Conservation (phyloP, 345 rosid genomes). For the Aquilaria malaccensis region DNA sequence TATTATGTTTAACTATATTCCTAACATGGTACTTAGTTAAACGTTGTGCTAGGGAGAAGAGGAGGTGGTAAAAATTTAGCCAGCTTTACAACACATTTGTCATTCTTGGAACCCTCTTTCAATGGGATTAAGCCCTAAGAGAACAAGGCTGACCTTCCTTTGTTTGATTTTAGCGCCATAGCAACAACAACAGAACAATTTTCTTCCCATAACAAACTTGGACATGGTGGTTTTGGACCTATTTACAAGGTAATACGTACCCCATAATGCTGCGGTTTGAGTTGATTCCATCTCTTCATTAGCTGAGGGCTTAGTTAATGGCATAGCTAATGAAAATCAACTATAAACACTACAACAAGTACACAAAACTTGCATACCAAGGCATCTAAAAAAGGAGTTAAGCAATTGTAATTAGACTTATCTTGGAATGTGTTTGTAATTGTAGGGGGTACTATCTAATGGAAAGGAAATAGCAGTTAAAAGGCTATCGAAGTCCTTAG, state of each 20-base stretch:
- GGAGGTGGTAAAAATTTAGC: constrained; percentile 7
- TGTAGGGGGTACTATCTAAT: constrained; percentile 24
- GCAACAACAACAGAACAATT: constrained; percentile 41
- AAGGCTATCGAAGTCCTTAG: constrained; percentile 32
- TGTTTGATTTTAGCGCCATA: constrained; percentile 11
- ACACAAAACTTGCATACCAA: too few relatives aligned
- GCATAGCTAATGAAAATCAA: too few relatives aligned
- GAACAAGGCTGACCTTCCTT: constrained; percentile 10
- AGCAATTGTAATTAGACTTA: background rate
- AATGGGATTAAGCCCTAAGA: constrained; percentile 23
- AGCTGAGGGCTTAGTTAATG: too few relatives aligned
- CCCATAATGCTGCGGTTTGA: too few relatives aligned
- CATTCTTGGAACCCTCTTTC: constrained; percentile 18
- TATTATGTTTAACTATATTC: background rate
- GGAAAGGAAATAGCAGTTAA: constrained; percentile 41
- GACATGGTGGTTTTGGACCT: constrained; percentile 62
- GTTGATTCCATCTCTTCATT: too few relatives aligned
- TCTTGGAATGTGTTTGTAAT: background rate
- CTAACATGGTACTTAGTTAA: too few relatives aligned
- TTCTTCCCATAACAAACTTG: constrained; percentile 38
- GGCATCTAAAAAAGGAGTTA: too few relatives aligned
- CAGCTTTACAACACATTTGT: constrained; percentile 12
- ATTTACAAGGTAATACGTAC: constrained; percentile 39
- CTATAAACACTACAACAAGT: too few relatives aligned
- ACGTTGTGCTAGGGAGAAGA: too few relatives aligned